Conservation (phyloP, 148 eudicot genomes). For the Rhododendron henanense region DNA sequence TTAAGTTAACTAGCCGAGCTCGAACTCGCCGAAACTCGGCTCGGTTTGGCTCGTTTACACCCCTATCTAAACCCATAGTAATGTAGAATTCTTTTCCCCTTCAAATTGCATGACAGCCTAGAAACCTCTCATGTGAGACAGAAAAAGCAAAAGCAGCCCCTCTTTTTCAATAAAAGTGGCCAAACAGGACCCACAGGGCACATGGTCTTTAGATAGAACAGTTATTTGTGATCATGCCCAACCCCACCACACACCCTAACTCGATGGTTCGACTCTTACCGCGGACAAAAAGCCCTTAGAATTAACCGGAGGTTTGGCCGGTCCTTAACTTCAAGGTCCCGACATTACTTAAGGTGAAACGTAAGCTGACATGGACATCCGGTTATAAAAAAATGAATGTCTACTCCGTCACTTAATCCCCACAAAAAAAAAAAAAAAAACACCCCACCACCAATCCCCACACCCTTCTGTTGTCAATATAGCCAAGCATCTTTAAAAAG, state of each 20-base stretch:
- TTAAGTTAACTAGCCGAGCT: too few species aligned
- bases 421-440: neutral
- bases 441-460: neutral
- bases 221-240: neutral
- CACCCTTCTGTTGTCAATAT: neutral
- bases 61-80: neutral
- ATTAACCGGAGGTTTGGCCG: neutral
- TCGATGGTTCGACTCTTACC: neutral
- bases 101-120: conserved; percentile 3
- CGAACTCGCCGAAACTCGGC: too few species aligned
- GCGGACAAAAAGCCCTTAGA: neutral
- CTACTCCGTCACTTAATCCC: neutral
- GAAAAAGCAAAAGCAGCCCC: neutral
- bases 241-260: neutral
- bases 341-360: neutral
- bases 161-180: neutral
- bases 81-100: neutral
- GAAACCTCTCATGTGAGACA: neutral
- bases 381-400: too few species aligned
- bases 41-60: too few species aligned
- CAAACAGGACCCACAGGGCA: neutral
- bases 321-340: neutral
- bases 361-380: neutral
- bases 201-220: neutral
- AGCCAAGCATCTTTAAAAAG: neutral